Conservation (phyloP, 108 stramenopile genomes). For the Nannochloropsis salina region DNA sequence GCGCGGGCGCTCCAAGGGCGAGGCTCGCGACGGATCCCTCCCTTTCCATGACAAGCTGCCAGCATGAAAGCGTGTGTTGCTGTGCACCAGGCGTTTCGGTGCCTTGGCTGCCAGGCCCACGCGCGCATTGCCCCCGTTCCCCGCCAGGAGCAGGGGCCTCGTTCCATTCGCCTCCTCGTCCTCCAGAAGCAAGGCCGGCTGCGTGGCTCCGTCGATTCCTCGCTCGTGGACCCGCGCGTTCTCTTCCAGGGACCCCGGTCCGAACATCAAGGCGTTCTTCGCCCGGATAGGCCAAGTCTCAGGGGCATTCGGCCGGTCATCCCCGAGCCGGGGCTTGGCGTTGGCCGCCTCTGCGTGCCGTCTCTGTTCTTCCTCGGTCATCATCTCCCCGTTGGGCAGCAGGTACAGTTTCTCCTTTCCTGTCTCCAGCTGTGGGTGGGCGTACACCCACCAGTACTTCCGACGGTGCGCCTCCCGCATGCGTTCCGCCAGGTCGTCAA, state of each 20-base stretch:
- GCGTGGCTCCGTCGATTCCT: neutral
- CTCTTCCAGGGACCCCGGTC: neutral
- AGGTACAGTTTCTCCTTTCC: conserved; percentile 3
- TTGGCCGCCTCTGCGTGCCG: neutral
- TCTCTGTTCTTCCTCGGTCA: neutral
- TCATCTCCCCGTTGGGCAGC: neutral
- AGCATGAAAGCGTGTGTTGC: neutral
- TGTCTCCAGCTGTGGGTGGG: neutral
- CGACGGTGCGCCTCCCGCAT: conserved; percentile 12
- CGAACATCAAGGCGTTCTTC: neutral
- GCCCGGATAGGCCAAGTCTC: neutral
- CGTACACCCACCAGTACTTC: neutral
- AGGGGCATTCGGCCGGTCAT: neutral
- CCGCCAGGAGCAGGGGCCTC: neutral
- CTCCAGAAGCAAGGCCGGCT: neutral
- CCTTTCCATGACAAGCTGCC: neutral
- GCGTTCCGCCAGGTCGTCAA: neutral
- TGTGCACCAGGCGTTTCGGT: neutral
- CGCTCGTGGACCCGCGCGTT: neutral
- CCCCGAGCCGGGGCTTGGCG: conserved; percentile 8
- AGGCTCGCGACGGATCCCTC: neutral
- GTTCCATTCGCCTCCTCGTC: neutral
- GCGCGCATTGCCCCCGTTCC: neutral
- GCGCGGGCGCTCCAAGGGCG: neutral
- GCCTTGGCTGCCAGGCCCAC: neutral